phyloP scores from a whole-genome alignment of 108 stramenopile species.

The Fistulifera pelliculosa region DNA sequence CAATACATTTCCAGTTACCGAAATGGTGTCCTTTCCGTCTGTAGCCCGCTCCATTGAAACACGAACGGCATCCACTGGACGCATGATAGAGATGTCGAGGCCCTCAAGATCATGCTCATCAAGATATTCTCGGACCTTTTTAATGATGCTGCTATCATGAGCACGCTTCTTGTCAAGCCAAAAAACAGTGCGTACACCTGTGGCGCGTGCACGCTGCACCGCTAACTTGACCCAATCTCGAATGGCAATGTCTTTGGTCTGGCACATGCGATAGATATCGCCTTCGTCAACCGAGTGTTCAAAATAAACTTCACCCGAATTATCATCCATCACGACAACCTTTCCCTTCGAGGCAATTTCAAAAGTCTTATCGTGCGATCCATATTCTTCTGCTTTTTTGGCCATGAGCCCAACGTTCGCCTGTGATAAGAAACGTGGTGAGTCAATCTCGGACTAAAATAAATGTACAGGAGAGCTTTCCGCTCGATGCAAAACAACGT shows the following conservation, averaged over 20 bases:
- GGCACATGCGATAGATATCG: conserved; percentile 94
- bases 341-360: conserved; percentile 60
- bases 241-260: conserved; percentile 88
- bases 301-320: conserved; percentile 59
- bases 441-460: not conserved
- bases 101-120: conserved; percentile 80
- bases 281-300: conserved; percentile 74
- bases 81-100: conserved; percentile 83
- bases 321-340: conserved; percentile 73
- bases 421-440: conserved; percentile 1
- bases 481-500: conserved; percentile 6
- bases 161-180: conserved; percentile 89
- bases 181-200: conserved; percentile 74
- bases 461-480: not conserved
- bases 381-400: conserved; percentile 90
- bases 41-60: conserved; percentile 80
- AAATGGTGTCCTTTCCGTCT: conserved; percentile 82
- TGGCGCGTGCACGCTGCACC: conserved; percentile 71
- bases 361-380: conserved; percentile 92
- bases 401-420: conserved; percentile 61
- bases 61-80: conserved; percentile 83
- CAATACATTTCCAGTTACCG: conserved; percentile 91
- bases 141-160: conserved; percentile 77
- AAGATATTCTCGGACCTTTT: conserved; percentile 83
- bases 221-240: conserved; percentile 89